Conservation (phyloP, 257 asterid genomes). For the Przewalskia tangutica region DNA sequence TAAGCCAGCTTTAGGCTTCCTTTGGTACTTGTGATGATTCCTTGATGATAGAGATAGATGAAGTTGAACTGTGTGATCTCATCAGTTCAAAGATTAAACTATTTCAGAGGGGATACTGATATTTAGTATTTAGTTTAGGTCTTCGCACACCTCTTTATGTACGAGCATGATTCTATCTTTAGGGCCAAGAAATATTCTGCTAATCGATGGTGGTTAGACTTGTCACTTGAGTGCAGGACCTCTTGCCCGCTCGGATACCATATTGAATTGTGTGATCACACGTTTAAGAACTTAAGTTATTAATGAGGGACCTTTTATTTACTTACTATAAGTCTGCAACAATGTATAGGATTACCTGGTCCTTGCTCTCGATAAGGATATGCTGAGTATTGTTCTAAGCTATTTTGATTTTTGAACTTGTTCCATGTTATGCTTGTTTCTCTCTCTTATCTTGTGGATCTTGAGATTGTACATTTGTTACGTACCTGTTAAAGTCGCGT, state of each 20-base stretch:
- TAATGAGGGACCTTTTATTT: background rate
- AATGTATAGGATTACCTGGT: background rate
- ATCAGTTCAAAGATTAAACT: background rate
- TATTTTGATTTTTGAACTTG: background rate
- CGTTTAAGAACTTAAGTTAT: background rate
- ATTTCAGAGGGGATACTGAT: background rate
- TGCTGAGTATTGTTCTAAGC: background rate
- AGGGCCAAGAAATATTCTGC: background rate
- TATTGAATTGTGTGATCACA: background rate
- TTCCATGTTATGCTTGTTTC: background rate
- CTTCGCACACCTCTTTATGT: background rate
- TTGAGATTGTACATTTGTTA: background rate
- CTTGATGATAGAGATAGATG: background rate
- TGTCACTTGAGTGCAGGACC: background rate
- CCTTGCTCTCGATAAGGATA: background rate
- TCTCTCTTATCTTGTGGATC: background rate
- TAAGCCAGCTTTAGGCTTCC: constrained; percentile 1
- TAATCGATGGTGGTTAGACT: background rate
- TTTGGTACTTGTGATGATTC: constrained; percentile 1
- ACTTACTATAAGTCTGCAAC: background rate
- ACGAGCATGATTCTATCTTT: background rate
- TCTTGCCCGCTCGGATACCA: background rate
- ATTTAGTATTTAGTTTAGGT: background rate
- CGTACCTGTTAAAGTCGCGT: background rate
- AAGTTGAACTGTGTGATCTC: background rate